Base-by-base conservation (phyloP, 768 basidiomycete genomes). In the Pleurotus citrinopileatus region DNA sequence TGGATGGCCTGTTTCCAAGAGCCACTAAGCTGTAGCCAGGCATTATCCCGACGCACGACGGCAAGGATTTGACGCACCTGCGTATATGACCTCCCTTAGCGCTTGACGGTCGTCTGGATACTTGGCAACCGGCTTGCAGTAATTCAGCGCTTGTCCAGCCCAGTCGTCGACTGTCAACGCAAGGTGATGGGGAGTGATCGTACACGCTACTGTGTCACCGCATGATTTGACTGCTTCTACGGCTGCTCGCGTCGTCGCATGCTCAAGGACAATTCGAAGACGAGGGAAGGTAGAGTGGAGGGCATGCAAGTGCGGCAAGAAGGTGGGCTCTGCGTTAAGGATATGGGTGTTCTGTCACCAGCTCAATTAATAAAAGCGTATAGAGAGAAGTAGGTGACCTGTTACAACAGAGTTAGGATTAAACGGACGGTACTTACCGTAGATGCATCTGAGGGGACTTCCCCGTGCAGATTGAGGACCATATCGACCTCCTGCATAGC, bases 101-200 rank as follows among this genome's bases (percentile, higher is more conserved):
- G 96, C 94, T 61, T 82, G 69, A 13, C 96, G 80, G 67, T 99
- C 97, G 59, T 89, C 87, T 1, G 96, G 96, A 67, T 84, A 94
- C 71, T 99, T 99, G 10, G 97, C 94, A 19, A 99, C 89, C 0
- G 97, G 97, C 69, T 98, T 99, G 77, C 97, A 98, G 71, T 89
- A 99, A 64, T 96, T 83, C 81, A 90, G 94, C 2, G 91, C 83
- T 68, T 98, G 94, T 1, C 94, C 92, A 1, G 94, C 94, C 86
- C 95, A 98, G 61, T 94, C 91, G 69, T 99, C 96, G 3, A 98
- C 92, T 4, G 91, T 97, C 45, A 99, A 78, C 25, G 82, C 85
- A 42, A 99, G 83, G 67, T 99, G 97, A 70, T 99, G 97, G 1
- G 95, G 90, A 1, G 97, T 99, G 70, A 99, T 98, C 6, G 94